Conservation (phyloP, 2,329 filamentous ascomycete genomes). For the Scleromitrula shiraiana region DNA sequence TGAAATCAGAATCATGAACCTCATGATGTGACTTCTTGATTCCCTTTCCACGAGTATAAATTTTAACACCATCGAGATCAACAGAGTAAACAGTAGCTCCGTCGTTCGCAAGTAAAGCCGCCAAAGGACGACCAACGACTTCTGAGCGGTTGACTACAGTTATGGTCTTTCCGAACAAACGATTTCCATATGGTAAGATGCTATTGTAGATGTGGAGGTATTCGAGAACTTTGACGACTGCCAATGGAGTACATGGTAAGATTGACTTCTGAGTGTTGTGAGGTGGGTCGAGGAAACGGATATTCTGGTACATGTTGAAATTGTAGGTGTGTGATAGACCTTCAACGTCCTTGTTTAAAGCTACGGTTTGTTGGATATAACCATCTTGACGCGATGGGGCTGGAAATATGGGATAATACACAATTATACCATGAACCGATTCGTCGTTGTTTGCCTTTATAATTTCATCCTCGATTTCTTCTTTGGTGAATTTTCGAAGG, state of each 20-base stretch:
- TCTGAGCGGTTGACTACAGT: conserved; percentile 96
- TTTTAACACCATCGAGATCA: conserved; percentile 82
- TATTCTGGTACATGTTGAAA: conserved; percentile 99
- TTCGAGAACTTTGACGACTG: conserved; percentile 94
- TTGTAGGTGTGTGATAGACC: conserved; percentile 89
- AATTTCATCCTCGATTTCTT: conserved; percentile 83
- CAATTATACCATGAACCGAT: conserved; percentile 77
- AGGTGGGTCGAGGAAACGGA: conserved; percentile 81
- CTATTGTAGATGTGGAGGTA: conserved; percentile 95
- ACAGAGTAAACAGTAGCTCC: conserved; percentile 93
- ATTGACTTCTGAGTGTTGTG: conserved; percentile 78
- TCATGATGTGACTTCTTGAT: conserved; percentile 81
- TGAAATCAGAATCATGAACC: conserved; percentile 70
- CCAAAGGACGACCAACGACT: conserved; percentile 87
- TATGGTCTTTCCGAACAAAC: conserved; percentile 86
- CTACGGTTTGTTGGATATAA: conserved; percentile 92
- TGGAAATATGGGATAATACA: conserved; percentile 95
- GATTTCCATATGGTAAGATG: conserved; percentile 85
- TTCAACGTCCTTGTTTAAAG: conserved; percentile 88
- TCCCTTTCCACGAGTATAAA: conserved; percentile 84
- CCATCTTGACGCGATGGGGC: conserved; percentile 77
- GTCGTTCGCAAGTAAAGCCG: conserved; percentile 90
- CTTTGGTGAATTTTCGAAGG: conserved; percentile 74
- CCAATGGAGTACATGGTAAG: conserved; percentile 89
- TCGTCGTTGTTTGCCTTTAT: conserved; percentile 74